phyloP scores from a whole-genome alignment of 2,329 filamentous ascomycete species.

The Fusarium sp. region DNA sequence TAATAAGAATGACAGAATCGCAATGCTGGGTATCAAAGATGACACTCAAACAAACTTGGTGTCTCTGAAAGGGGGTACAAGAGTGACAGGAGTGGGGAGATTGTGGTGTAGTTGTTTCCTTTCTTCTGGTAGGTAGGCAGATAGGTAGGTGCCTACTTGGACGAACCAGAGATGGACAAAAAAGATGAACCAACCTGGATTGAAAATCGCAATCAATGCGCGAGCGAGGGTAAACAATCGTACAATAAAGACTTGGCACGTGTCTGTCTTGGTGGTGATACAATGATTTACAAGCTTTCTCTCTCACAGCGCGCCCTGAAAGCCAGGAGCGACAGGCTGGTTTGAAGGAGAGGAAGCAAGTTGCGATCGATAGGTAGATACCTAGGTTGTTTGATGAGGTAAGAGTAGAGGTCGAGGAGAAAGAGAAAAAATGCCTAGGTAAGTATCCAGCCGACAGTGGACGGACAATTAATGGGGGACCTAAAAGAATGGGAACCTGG shows the following conservation, averaged over 20 bases:
- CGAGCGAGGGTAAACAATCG: constrained; percentile 30
- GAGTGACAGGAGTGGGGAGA: constrained; percentile 20
- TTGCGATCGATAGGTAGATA: constrained; percentile 20
- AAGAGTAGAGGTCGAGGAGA: constrained; percentile 1
- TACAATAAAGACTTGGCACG: constrained; percentile 37
- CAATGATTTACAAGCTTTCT: constrained; percentile 38
- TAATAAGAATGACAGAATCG: constrained; percentile 10
- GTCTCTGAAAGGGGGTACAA: constrained; percentile 21
- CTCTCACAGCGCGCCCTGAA: constrained; percentile 50
- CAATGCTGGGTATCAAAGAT: constrained; percentile 16
- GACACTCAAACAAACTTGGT: constrained; percentile 22
- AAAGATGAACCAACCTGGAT: constrained; percentile 46
- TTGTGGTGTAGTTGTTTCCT: constrained; percentile 18
- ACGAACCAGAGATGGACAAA: constrained; percentile 29
- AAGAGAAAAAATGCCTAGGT: constrained; percentile 3
- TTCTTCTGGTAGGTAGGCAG: constrained; percentile 1
- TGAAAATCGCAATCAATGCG: constrained; percentile 26
- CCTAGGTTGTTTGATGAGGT: not conserved
- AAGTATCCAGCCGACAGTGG: constrained; percentile 15
- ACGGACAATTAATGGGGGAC: constrained; percentile 15
- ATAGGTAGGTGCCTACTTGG: not conserved
- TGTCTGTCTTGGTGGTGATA: constrained; percentile 16
- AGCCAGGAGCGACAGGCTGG: constrained; percentile 48
- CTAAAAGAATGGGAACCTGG: constrained; percentile 33
- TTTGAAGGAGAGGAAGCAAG: constrained; percentile 38